phyloP scores from a whole-genome alignment of 2,329 filamentous ascomycete species.

The Aspergillus pseudonomiae region DNA sequence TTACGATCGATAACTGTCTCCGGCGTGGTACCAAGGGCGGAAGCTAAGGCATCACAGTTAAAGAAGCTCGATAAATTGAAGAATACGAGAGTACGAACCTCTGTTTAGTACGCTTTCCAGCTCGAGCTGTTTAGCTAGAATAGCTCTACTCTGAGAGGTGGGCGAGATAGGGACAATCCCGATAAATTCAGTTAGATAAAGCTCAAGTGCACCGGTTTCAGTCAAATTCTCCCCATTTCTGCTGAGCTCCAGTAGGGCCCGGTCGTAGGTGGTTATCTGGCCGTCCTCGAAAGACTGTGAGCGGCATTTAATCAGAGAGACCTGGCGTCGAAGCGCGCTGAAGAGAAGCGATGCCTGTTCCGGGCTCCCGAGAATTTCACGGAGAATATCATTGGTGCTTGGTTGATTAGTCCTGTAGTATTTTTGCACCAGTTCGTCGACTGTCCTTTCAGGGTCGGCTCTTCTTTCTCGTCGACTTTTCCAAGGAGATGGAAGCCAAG shows the following conservation, averaged over 20 bases:
- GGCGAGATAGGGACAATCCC: constrained; percentile 29
- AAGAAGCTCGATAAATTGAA: background rate
- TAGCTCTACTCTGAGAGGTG: constrained; percentile 22
- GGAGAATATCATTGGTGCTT: constrained; percentile 25
- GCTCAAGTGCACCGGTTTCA: constrained; percentile 37
- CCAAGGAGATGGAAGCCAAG: background rate
- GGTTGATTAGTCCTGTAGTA: constrained; percentile 31
- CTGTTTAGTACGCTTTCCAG: constrained; percentile 28
- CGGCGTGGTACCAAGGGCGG: background rate
- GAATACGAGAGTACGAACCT: constrained; percentile 23
- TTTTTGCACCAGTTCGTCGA: constrained; percentile 30
- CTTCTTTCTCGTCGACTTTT: background rate
- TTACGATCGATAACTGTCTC: background rate
- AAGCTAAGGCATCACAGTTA: background rate
- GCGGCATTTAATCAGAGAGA: constrained; percentile 39
- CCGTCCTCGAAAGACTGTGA: constrained; percentile 37
- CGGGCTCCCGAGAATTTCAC: constrained; percentile 32
- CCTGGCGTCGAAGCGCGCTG: constrained; percentile 38
- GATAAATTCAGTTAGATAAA: constrained; percentile 45
- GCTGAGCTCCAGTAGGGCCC: constrained; percentile 40
- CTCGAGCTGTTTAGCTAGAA: constrained; percentile 32
- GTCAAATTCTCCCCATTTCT: constrained; percentile 33
- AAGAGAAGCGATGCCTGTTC: constrained; percentile 31
- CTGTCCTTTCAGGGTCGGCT: constrained; percentile 11
- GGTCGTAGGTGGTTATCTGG: constrained; percentile 46